Percentiles rank a stretch among this genome's conserved stretches.
Conservation (phyloP, 139 green algal genomes). For the Haematococcus lacustris region DNA sequence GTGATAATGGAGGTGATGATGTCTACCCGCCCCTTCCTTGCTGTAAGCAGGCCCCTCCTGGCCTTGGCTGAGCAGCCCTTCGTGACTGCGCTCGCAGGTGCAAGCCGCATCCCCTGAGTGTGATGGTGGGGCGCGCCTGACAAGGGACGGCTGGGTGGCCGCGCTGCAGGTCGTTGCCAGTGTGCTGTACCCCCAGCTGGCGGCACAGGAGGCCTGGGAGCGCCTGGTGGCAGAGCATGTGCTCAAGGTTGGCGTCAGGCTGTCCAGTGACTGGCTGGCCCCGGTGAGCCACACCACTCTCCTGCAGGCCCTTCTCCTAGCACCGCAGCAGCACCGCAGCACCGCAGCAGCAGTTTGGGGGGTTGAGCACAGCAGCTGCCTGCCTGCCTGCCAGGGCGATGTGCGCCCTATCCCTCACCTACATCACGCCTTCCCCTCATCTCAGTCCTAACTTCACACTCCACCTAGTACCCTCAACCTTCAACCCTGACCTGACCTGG, state of each 20-base stretch:
- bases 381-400: too few relatives aligned
- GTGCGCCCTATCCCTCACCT: too few relatives aligned
- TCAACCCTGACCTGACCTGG: too few relatives aligned
- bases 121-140: background rate
- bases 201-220: conserved; percentile 9
- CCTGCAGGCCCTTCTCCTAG: background rate
- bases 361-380: too few relatives aligned
- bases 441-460: too few relatives aligned
- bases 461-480: too few relatives aligned
- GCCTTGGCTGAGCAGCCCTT: too few relatives aligned
- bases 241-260: background rate
- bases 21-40: background rate
- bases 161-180: conserved; percentile 2
- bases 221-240: conserved; percentile 3
- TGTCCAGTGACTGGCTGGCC: conserved; percentile 7
- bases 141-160: conserved; percentile 8
- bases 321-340: too few relatives aligned
- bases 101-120: conserved; percentile 4
- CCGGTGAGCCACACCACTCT: background rate
- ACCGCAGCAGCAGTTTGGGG: too few relatives aligned
- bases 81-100: conserved; percentile 1
- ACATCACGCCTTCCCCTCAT: too few relatives aligned
- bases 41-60: background rate
- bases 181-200: background rate
- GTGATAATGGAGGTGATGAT: background rate